Evolutionary conservation across 2,329 filamentous ascomycete species (phyloP).

Genomic region (Aspergillus terreus): DNA sequence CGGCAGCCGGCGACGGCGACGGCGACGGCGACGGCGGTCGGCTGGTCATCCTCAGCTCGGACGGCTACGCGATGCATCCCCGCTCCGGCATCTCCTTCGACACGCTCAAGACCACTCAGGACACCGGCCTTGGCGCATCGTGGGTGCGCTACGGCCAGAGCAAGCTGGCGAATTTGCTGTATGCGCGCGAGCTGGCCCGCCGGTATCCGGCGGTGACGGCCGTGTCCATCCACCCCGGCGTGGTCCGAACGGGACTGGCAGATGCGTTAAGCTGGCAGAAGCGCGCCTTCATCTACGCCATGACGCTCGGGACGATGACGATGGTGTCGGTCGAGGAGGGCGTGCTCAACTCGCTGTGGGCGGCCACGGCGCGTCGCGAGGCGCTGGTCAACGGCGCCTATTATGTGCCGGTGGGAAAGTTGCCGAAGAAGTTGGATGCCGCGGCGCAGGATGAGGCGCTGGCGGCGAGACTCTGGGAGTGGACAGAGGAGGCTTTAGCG

Average conservation of each 20-base stretch:
- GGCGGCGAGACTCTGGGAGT: not conserved
- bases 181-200: conserved; percentile 38
- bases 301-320: conserved; percentile 3
- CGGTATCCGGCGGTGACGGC: conserved; percentile 35
- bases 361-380: conserved; percentile 29
- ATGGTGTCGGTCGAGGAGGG: conserved; percentile 32
- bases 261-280: not conserved
- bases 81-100: not conserved
- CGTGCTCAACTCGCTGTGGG: conserved; percentile 41
- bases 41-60: not conserved
- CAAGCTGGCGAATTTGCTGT: conserved; percentile 49
- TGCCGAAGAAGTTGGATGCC: conserved; percentile 1
- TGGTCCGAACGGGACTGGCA: conserved; percentile 35
- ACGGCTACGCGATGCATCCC: not conserved
- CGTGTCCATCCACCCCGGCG: conserved; percentile 41
- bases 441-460: conserved; percentile 5
- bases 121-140: conserved; percentile 14
- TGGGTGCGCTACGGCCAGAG: conserved; percentile 42
- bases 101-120: not conserved
- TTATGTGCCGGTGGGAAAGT: conserved; percentile 9
- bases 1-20: not conserved
- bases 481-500: not conserved
- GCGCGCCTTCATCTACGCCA: not conserved
- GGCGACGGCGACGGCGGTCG: not conserved
- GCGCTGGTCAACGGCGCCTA: conserved; percentile 6